Evolutionary conservation across 1,284 basidiomycete species (phyloP).

Genomic region (Ceratobasidium sp.): DNA sequence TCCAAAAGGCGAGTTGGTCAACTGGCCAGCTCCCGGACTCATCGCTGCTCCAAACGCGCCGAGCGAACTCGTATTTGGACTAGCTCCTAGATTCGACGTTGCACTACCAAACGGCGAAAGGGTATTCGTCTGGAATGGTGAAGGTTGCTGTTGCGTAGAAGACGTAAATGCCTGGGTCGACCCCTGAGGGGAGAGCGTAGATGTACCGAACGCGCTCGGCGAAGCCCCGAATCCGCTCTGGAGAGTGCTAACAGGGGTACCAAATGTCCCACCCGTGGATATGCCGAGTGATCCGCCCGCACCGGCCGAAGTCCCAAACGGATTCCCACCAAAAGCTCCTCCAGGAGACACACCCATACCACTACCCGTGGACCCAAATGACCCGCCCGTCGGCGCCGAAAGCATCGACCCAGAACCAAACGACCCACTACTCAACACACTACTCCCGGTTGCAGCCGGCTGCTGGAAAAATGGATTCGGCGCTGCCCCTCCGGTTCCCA

Average conservation of each 20-base stretch:
- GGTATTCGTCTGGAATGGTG: constrained; percentile 19
- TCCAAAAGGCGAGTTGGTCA: constrained; percentile 20
- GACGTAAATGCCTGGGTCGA: neutral
- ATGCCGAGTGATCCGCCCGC: constrained; percentile 1
- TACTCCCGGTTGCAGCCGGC: constrained; percentile 24
- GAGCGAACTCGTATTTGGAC: neutral
- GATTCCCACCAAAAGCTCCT: neutral
- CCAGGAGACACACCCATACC: constrained; percentile 21
- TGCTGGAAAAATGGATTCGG: constrained; percentile 41
- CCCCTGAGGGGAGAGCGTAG: constrained; percentile 2
- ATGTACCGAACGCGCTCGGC: constrained; percentile 19
- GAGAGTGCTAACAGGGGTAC: neutral
- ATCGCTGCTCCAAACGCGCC: constrained; percentile 35
- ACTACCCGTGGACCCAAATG: neutral
- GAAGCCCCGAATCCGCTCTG: constrained; percentile 25
- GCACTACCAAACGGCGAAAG: constrained; percentile 20
- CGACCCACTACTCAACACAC: constrained; percentile 19
- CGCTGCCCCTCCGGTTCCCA: neutral
- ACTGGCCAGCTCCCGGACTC: constrained; percentile 13
- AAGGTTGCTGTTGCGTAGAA: neutral
- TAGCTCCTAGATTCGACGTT: neutral
- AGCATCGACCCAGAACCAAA: constrained; percentile 22
- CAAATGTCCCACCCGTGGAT: constrained; percentile 14
- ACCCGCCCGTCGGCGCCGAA: constrained; percentile 26
- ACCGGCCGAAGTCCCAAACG: constrained; percentile 3